Evolutionary conservation across 192 early-diverging fungal species (phyloP), one percentile per base, ranked within the genome.

Genomic region (Dimargaris cristalligena): DNA sequence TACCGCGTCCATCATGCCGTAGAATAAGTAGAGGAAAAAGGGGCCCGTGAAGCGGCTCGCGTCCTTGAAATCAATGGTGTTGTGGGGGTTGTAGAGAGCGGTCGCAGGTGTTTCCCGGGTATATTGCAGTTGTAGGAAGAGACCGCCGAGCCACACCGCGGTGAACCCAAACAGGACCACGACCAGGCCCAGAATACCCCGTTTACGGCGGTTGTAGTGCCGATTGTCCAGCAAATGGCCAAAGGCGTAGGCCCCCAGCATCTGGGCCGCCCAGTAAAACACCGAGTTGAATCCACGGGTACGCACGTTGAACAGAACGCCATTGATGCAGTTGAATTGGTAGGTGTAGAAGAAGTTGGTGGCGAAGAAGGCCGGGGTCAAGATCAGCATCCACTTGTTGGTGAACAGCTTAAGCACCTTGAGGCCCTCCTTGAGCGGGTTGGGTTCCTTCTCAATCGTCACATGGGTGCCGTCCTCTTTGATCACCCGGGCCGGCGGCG

Each of bases 311-410:
- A 87, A 88, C 63, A 81, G 77, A 22, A 66, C 64, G 14, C 80
- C 80, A 59, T 88, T 84, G 62, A 77, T 73, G 23, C 64, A 72
- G 8, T 70, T 64, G 68, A 80, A 84, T 63, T 90, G 83, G 66
- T 85, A 85, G 1, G 81, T 74, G 68, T 86, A 88, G 74, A 83
- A 85, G 80, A 85, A 86, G 68, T 91, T 91, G 60, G 81, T 83
- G 23, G 78, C 75, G 32, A 81, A 31, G 65, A 80, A 85, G 66
- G 84, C 70, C 38, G 87, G 87, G 26, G 79, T 68, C 28, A 90
- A 73, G 35, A 78, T 52, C n/a, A 88, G 34, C 69, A 87, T 82
- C 58, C 74, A 74, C 69, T 72, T 80, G 64, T 86, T 73, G 26
- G 69, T 50, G 65, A 86, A 84, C 45, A 85, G 68, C 52, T 66